phyloP scores from a whole-genome alignment of 163 green algal species.

The Scenedesmus sp. region DNA sequence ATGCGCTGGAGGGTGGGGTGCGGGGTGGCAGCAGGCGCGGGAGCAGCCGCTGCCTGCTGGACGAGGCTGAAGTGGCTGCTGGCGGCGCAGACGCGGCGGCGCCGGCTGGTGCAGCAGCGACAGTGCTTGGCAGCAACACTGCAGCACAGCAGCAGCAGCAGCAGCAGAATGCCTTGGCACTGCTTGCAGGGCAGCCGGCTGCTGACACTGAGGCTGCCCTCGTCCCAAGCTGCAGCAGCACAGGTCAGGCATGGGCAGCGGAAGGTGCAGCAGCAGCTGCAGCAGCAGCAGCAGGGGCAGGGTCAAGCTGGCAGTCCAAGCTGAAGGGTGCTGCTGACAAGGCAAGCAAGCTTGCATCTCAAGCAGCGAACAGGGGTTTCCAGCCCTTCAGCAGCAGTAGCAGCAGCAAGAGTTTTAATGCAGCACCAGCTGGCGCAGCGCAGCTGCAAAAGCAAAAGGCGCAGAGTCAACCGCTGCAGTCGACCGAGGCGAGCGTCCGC shows the following conservation, averaged over 20 bases:
- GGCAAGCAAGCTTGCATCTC: neutral
- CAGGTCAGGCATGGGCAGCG: no score
- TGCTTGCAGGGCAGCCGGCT: no score
- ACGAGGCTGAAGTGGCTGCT: neutral
- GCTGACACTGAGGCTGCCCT: no score
- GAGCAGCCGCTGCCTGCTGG: neutral
- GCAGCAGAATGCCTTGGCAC: no score
- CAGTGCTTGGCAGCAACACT: neutral
- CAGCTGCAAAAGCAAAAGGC: neutral
- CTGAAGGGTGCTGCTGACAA: neutral
- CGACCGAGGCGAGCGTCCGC: neutral
- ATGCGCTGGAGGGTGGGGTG: constrained; percentile 9
- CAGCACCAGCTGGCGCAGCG: neutral
- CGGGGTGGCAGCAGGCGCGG: neutral
- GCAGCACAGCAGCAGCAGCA: neutral
- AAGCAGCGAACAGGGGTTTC: neutral
- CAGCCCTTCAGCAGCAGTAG: neutral
- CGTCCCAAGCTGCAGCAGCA: no score
- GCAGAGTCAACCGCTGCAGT: neutral
- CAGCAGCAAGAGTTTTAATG: neutral
- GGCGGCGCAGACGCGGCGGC: no score
- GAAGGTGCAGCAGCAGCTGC: no score
- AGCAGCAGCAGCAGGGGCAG: constrained; percentile 7
- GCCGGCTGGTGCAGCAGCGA: neutral
- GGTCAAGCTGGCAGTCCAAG: neutral